Conservation (phyloP, 2,329 filamentous ascomycete genomes). For the Ambrosiella beaveri region DNA sequence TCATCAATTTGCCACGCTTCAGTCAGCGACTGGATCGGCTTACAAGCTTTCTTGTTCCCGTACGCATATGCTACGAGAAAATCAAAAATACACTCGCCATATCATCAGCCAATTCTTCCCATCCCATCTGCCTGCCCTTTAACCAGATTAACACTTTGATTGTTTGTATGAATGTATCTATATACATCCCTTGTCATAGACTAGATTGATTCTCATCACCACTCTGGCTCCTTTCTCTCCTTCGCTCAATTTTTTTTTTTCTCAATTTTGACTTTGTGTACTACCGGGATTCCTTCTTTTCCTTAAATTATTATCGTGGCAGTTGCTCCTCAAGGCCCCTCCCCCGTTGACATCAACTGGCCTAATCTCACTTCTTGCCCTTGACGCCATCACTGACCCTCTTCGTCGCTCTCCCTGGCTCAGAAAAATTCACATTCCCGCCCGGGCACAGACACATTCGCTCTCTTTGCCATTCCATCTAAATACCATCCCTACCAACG, state of each 20-base stretch:
- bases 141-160: too few species aligned
- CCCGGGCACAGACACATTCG: constrained; percentile 10
- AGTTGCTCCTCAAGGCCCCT: background rate
- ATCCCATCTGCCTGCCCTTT: too few species aligned
- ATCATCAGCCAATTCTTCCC: too few species aligned
- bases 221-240: too few species aligned
- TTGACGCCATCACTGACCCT: constrained; percentile 6
- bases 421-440: constrained; percentile 14
- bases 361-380: constrained; percentile 7
- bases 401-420: constrained; percentile 7
- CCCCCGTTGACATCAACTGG: constrained; percentile 1
- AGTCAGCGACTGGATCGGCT: background rate
- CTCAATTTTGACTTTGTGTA: background rate
- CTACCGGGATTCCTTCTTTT: constrained; percentile 1
- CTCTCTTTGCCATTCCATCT: constrained; percentile 2
- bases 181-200: too few species aligned
- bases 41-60: background rate
- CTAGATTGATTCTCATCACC: too few species aligned
- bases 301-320: background rate
- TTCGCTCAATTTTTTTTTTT: background rate
- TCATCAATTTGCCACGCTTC: background rate
- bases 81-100: background rate
- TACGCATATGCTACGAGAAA: background rate
- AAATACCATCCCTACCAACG: background rate
- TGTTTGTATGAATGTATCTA: too few species aligned